Evolutionary conservation across 164 flowering plant species (phyloP), one percentile per base, ranked within the genome.

Genomic region (Warburgia ugandensis): DNA sequence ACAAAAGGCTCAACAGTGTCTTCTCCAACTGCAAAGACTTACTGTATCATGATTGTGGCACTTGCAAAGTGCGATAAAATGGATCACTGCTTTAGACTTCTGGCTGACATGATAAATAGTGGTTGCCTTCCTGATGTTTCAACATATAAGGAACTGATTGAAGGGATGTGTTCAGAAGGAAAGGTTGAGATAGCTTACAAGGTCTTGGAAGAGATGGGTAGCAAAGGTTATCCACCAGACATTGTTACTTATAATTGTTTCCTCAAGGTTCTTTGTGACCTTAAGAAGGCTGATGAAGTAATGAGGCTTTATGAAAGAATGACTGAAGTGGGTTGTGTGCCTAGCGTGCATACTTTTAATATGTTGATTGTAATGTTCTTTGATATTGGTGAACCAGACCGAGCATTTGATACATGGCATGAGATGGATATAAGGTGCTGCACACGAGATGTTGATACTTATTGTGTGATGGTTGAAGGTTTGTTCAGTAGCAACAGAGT

Each of bases 111-210:
- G 99, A 75, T 76, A 37, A 68, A 21, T 27, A 77, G 78, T 48
- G 99, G 99, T 42, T 80, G 83, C 59, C 79, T 92, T 45, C 97
- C 97, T 53, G 95, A 92, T 74, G 97, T 92, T 45, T 76, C 91
- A 8, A 92, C 97, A 0, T 92, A 82, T 65, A 82, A 80, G 70
- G 91, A 80, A 48, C 39, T 88, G 52, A 75, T 88, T 49, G 95
- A 86, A 67, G 99, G 91, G 17, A 79, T 88, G 86, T 92, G 85
- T 61, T 61, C 61, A 56, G 78, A 78, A 32, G 94, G 94, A 41
- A 84, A 83, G 56, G 47, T 73, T 9, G 81, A 72, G 35, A 94
- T 73, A 56, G 88, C 95, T 23, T 92, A 88, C 61, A 81, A 60
- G 42, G 74, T 88, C 47, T 61, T 92, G 71, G 85, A 92, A 56